Evolutionary conservation across 768 basidiomycete species (phyloP), one percentile per base, ranked within the genome.

Genomic region (Hydnum rufescens): DNA sequence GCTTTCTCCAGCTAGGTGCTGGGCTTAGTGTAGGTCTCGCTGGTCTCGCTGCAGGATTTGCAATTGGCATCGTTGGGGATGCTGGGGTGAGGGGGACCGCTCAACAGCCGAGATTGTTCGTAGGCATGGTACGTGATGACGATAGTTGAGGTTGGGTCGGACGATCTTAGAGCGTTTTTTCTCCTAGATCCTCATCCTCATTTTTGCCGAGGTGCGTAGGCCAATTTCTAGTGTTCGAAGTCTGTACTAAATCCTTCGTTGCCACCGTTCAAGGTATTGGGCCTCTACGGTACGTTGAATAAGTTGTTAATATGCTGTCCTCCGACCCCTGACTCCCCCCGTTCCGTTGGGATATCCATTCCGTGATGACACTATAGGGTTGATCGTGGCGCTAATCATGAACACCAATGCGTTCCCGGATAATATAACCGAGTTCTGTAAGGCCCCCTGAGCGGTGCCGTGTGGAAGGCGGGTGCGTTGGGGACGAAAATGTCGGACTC

Each of bases 61-160:
- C 95, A 56, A 81, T 99, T 62, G 95, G 95, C 54, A 96, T 97
- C 63, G 95, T 97, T 54, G 95, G 95, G 64, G 95, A 99, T 64
- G 92, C 93, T 55, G 93, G 95, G 74, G 95, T 97, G 28, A 74
- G 95, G 44, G 95, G 93, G 55, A 95, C 92, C 51, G 93, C 92
- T 44, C 93, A 96, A 66, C 92, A 97, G 69, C 87, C 89, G 50
- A 71, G 86, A 60, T 71, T 95, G 59, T 93, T 82, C 67, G 89
- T 95, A 60, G 85, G 87, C 63, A 96, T 93, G 90, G 84, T 81
- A 22, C 4, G 76, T 62, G 16, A n/a, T 22, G 39, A 32, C 32
- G 26, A 47, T 31, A 25, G 28, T 32, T 19, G 13, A 47, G 26
- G 25, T 39, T n/a, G 19, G 3, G 50, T 13, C 51, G 54, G 3